Percentiles rank a stretch among this genome's conserved stretches.
phyloP scores from a whole-genome alignment of 1,284 basidiomycete species.

The Microbotryum saponariae region DNA sequence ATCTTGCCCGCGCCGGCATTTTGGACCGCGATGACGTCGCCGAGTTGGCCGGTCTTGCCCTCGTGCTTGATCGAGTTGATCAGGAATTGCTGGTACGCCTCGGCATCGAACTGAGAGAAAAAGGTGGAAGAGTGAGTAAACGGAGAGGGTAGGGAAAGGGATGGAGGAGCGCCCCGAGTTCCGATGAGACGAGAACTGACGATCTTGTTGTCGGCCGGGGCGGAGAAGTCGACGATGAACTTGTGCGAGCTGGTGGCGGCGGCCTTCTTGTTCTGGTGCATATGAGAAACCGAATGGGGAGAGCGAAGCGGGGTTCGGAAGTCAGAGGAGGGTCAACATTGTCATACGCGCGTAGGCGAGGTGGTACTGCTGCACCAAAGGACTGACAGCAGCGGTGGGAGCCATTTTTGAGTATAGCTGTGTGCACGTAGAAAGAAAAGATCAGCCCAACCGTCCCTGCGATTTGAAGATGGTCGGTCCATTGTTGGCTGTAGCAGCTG shows the following conservation, averaged over 20 bases:
- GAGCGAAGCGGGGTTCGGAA: no score
- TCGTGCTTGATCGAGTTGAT: slow-evolving; percentile 45
- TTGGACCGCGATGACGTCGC: slow-evolving; percentile 39
- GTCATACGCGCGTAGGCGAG: no score
- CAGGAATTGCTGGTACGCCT: slow-evolving; percentile 43
- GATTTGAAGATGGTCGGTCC: no score
- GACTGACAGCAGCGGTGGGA: no score
- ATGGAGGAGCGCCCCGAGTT: no score
- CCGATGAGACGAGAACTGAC: neutral
- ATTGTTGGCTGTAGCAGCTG: no score
- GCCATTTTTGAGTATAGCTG: no score
- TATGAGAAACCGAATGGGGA: neutral
- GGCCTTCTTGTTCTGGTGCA: slow-evolving; percentile 5
- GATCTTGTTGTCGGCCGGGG: slow-evolving; percentile 43
- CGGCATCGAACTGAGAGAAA: slow-evolving; percentile 38
- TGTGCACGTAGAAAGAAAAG: no score
- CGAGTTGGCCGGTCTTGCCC: slow-evolving; percentile 43
- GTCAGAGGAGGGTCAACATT: no score
- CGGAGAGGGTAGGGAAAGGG: neutral
- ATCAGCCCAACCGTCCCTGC: no score
- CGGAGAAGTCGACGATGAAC: slow-evolving; percentile 43
- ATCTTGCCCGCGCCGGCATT: slow-evolving; percentile 42
- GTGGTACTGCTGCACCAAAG: no score
- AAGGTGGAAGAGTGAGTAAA: neutral
- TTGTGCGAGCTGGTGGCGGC: neutral